Evolutionary conservation across 345 rosid species (phyloP).

Genomic region (Durio zibethinus): DNA sequence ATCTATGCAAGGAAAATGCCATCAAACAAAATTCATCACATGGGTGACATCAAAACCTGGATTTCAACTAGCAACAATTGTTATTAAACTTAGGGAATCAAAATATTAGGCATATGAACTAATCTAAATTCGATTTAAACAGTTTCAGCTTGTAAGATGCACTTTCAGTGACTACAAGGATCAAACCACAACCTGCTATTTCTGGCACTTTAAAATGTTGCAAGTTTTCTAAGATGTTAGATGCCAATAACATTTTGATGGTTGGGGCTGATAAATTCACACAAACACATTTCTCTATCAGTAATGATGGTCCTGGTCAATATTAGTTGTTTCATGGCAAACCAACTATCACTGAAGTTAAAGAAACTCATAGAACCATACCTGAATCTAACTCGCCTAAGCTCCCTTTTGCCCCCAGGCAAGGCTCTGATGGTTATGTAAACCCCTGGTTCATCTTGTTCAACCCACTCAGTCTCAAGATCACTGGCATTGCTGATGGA

Average conservation of each 20-base stretch:
- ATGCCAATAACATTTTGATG: not conserved
- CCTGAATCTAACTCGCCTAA: slow-evolving; percentile 98
- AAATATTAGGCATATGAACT: not conserved
- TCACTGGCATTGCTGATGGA: slow-evolving; percentile 93
- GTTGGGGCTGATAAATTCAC: not conserved
- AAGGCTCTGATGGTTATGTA: slow-evolving; percentile 85
- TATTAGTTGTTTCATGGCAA: not conserved
- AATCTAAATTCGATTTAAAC: not conserved
- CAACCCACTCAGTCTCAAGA: slow-evolving; percentile 85
- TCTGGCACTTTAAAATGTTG: not conserved
- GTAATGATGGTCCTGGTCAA: not conserved
- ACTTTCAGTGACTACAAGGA: not conserved
- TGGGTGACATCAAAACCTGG: not conserved
- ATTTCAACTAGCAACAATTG: not conserved
- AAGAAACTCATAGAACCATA: slow-evolving; percentile 21
- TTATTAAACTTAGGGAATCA: not conserved
- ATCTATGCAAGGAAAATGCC: not conserved
- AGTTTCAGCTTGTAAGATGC: not conserved
- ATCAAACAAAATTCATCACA: not conserved
- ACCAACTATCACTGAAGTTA: not conserved
- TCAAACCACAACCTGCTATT: not conserved
- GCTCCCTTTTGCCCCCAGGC: slow-evolving; percentile 86
- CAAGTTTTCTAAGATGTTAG: not conserved
- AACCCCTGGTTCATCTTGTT: slow-evolving; percentile 95
- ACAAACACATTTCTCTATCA: not conserved